These are phyloP conservation scores for Gigaspora rosea DNA, from an alignment of 192 early-diverging fungal species.

Conservation along the genomic window DNA sequence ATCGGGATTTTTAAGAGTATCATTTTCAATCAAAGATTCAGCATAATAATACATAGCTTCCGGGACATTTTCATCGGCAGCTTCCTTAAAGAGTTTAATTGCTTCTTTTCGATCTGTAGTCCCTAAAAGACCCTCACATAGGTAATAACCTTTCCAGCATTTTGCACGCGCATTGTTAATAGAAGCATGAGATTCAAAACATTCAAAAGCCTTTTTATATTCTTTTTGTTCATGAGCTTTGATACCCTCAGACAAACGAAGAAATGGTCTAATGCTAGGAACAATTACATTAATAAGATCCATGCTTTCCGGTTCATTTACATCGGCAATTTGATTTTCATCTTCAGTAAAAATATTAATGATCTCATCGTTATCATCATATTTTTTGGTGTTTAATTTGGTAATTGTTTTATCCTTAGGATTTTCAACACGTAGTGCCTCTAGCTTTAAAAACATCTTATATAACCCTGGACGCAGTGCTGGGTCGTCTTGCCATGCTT, in stretches of 20 bases:
- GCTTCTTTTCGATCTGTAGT: neutral
- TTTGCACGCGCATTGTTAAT: constrained; percentile 3
- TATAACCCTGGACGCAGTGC: constrained; percentile 10
- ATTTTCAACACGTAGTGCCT: neutral
- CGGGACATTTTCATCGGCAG: neutral
- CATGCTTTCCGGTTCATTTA: neutral
- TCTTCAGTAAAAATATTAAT: neutral
- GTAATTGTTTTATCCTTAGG: neutral
- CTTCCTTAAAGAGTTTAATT: constrained; percentile 2
- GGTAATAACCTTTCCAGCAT: constrained; percentile 21
- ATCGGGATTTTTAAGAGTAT: neutral
- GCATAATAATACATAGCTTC: constrained; percentile 15
- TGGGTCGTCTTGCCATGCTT: constrained; percentile 28
- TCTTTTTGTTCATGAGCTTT: neutral
- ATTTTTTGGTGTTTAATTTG: neutral
- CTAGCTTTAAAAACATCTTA: constrained; percentile 11
- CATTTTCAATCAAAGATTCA: neutral
- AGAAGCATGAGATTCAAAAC: neutral
- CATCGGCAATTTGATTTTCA: neutral
- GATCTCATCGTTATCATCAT: constrained; percentile 7
- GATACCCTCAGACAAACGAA: neutral
- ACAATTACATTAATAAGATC: neutral
- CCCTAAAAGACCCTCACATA: neutral
- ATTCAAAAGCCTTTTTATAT: constrained; percentile 12
- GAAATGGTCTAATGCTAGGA: neutral